Evolutionary conservation across 352 stramenopile genomes (phyloP), one percentile per base, ranked within the genome.

Genomic region (Labyrinthula sp.): DNA sequence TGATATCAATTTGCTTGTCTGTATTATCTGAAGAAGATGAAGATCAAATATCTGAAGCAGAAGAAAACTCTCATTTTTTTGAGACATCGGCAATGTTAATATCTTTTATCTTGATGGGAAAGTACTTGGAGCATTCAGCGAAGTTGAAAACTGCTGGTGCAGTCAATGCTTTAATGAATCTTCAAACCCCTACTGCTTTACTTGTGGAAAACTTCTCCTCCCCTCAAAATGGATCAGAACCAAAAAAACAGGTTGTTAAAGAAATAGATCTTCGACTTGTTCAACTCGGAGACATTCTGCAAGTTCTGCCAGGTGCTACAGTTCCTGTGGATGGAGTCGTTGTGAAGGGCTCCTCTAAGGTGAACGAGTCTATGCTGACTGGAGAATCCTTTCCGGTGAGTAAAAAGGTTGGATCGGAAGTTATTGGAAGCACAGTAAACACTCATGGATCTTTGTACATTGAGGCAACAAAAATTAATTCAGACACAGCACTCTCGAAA

Each of bases 11-110:
- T n/a, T n/a, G n/a, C n/a, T n/a, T n/a, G n/a, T n/a, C n/a, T n/a
- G n/a, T n/a, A n/a, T n/a, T n/a, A n/a, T n/a, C n/a, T n/a, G n/a
- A n/a, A n/a, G n/a, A n/a, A n/a, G n/a, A n/a, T n/a, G n/a, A n/a
- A n/a, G n/a, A n/a, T n/a, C n/a, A n/a, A n/a, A n/a, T n/a, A n/a
- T 26, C 15, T 30, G 40, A 52, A 5, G n/a, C 30, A 4, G 3
- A 12, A 17, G 23, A n/a, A 4, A 12, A 52, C 37, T 28, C 41
- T 45, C 2, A 86, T 56, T 85, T 91, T 64, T 97, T 98, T 58
- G 93, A 97, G 69, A 95, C 88, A 2, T 83, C 79, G n/a, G 74
- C 85, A 1, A 86, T 97, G 65, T 67, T 99, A 18, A 77, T 99
- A 45, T 76, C 82, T 12, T 98, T 99, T 55, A 87, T 99, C 23